Base-by-base conservation (phyloP, 768 basidiomycete species). In the Lenzites betulinus region DNA sequence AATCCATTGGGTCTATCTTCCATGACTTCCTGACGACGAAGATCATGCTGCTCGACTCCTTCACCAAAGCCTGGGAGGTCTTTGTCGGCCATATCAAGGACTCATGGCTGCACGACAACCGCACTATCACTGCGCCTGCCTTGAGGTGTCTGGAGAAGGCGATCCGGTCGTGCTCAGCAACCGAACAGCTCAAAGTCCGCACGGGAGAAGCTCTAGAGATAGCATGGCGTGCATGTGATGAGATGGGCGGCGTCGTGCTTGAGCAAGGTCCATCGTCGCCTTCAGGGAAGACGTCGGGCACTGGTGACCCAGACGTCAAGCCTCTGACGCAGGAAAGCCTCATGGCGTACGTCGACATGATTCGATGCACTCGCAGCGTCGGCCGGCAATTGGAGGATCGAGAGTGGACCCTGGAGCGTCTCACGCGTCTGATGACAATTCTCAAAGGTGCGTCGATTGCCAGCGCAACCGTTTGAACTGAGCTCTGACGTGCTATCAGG, bases 261-360 rank as follows among this genome's bases (percentile, higher is more conserved):
- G 70, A 74, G 26, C 68, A 68, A 18, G 68, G 50, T 18, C 64
- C 56, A 22, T 51, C 51, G 16, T 53, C 65, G 7, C 54, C 58
- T 11, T 63, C 49, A 13, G 33, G 38, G 23, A 59, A 50, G 23
- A 36, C 53, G 7, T 20, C 50, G 6, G n/a, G 12, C 12, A 12
- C 36, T 9, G n/a, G 18, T 18, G 20, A 13, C 18, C 36, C 46
- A 28, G 33, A 55, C 13, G 25, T 54, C 2, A 61, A 61, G 53
- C 79, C 88, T 0, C 89, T 90, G 69, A 91, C 88, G 0, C 95
- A 98, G 69, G 93, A 95, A 66, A 92, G 89, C 66, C 78, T 98
- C 38, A 83, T 93, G 22, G 89, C 89, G 0, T 88, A 89, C 63
- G 83, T 95, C 26, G 87, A 89, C 58, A 85, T 90, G 38, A 79